These are phyloP conservation scores for Agrocybe praecox DNA, from an alignment of 768 basidiomycete species.

Conservation along the genomic window DNA sequence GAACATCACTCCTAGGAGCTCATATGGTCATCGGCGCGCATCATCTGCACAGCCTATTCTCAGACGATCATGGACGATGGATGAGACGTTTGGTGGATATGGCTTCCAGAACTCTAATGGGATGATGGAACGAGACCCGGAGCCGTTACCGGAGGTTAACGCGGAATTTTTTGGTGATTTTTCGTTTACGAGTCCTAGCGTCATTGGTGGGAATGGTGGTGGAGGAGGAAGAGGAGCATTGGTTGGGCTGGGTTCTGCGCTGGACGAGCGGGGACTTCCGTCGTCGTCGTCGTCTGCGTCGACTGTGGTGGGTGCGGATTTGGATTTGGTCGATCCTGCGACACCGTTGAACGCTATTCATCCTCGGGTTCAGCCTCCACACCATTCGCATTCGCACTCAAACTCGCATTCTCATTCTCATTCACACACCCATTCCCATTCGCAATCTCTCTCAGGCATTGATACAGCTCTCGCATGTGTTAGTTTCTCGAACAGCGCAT, in stretches of 20 bases:
- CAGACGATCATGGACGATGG: slow-evolving; percentile 15
- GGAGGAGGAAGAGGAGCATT: no score
- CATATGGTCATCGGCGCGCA: slow-evolving; percentile 11
- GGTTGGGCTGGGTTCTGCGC: no score
- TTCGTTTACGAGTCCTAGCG: slow-evolving; percentile 6
- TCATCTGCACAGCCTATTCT: slow-evolving; percentile 15
- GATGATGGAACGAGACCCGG: slow-evolving; percentile 13
- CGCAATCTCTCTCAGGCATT: background rate
- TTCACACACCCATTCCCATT: background rate
- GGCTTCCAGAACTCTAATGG: background rate
- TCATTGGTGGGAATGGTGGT: no score
- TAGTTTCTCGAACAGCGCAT: no score
- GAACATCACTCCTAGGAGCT: slow-evolving; percentile 2
- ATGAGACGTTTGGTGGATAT: background rate
- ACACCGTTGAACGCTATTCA: background rate
- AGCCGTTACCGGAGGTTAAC: slow-evolving; percentile 19
- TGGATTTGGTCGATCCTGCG: background rate
- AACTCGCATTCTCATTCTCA: background rate
- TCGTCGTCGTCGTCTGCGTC: background rate
- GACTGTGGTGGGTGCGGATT: background rate
- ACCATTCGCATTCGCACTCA: background rate
- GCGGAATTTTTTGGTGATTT: slow-evolving; percentile 15
- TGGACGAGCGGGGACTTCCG: no score
- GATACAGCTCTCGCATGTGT: background rate
- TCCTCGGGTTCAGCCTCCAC: background rate